Evolutionary conservation across 352 stramenopile species (phyloP).

Genomic region (Phytophthora megakarya): DNA sequence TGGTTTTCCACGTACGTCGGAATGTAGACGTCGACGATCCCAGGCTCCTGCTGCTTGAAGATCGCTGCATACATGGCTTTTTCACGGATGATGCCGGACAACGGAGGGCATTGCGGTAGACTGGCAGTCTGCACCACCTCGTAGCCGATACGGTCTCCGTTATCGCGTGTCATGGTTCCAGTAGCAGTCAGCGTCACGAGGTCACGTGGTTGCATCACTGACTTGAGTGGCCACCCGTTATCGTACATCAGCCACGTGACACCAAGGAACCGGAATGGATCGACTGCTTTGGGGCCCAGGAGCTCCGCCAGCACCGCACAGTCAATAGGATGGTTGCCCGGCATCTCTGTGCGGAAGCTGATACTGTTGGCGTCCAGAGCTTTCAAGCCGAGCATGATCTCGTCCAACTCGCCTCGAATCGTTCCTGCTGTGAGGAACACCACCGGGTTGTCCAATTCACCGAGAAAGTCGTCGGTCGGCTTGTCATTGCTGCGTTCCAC

Average conservation of each 20-base stretch:
- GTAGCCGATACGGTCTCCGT: constrained; percentile 50
- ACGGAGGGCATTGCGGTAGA: constrained; percentile 16
- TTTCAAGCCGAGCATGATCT: constrained; percentile 36
- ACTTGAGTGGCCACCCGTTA: constrained; percentile 27
- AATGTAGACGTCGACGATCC: constrained; percentile 29
- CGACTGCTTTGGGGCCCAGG: constrained; percentile 26
- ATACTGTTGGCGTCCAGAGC: constrained; percentile 17
- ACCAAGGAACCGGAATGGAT: constrained; percentile 43
- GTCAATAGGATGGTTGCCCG: constrained; percentile 14
- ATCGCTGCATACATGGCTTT: constrained; percentile 31
- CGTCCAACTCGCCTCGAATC: constrained; percentile 30
- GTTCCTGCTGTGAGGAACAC: constrained; percentile 25
- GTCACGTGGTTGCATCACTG: constrained; percentile 38
- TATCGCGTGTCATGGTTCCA: constrained; percentile 31
- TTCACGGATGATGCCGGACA: constrained; percentile 23
- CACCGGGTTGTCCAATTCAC: constrained; percentile 21
- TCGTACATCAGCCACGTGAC: constrained; percentile 41
- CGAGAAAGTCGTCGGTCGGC: constrained; percentile 3
- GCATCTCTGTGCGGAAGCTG: constrained; percentile 26
- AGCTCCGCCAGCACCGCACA: constrained; percentile 33
- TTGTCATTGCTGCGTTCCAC: constrained; percentile 7
- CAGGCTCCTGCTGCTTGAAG: constrained; percentile 31
- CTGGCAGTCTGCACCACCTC: constrained; percentile 51
- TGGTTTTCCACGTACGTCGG: constrained; percentile 24
- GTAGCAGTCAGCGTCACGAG: constrained; percentile 39